Evolutionary conservation across 78 protist species (phyloP).

Genomic region (Paratrimastix pyriformis): DNA sequence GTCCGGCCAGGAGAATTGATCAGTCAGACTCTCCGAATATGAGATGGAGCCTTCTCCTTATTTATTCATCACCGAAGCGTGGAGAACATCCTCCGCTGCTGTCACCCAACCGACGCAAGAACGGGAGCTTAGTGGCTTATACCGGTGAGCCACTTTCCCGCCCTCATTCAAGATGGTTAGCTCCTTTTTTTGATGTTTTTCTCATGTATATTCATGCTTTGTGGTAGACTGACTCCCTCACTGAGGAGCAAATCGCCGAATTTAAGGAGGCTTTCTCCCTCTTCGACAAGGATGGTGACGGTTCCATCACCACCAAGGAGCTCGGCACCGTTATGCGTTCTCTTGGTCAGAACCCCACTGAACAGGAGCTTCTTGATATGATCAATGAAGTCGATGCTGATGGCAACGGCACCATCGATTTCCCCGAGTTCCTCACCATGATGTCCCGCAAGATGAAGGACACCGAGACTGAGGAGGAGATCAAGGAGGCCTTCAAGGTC

Average conservation of each 20-base stretch:
- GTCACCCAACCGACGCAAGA: no score
- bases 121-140: no score
- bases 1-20: no score
- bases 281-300: slow-evolving; percentile 90
- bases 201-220: background rate
- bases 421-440: slow-evolving; percentile 85
- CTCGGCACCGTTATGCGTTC: slow-evolving; percentile 90
- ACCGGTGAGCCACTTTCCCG: no score
- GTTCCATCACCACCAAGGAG: slow-evolving; percentile 91
- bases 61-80: no score
- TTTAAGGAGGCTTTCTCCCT: slow-evolving; percentile 93
- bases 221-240: slow-evolving; percentile 40
- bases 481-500: slow-evolving; percentile 91
- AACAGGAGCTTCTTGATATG: slow-evolving; percentile 97
- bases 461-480: slow-evolving; percentile 93
- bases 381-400: slow-evolving; percentile 90
- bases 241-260: slow-evolving; percentile 94
- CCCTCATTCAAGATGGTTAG: no score
- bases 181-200: no score
- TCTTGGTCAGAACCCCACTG: slow-evolving; percentile 94
- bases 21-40: no score
- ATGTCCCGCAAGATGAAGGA: slow-evolving; percentile 95
- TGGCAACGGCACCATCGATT: slow-evolving; percentile 91
- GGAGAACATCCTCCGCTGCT: no score
- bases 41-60: no score